Base-by-base conservation (phyloP, 1,284 basidiomycete genomes). In the Pascua guehoae region DNA sequence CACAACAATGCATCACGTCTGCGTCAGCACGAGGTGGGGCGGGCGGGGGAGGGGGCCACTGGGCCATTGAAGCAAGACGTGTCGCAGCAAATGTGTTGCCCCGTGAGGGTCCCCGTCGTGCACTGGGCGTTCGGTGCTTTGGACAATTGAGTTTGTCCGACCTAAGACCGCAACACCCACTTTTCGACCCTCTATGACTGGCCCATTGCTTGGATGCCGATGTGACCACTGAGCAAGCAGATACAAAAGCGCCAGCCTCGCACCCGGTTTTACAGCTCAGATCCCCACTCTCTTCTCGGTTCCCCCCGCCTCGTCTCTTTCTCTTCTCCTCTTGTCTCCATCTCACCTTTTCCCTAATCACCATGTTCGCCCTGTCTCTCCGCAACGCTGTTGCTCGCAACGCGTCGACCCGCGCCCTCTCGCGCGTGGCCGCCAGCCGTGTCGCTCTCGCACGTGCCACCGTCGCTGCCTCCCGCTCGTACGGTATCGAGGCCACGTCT, bases 91-190 rank as follows among this genome's bases (percentile, higher is more conserved):
- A 32, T 32, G 24, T 32, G 24, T 32, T 32, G 24, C 24, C 24
- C 24, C 24, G 24, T 32, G 24, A 32, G 24, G 24, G 24, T 32
- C 24, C 24, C 24, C 24, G 24, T 32, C 7, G 24, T 32, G 24
- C 24, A 32, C 7, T 32, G 24, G 24, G 24, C 24, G 24, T 32
- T 51, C 57, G 57, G 57, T 41, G 37, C 18, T 52, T 52, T 47
- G 57, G 53, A 58, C 49, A 54, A 58, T 49, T 46, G 16, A 46
- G 47, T 61, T 61, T 51, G 50, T 54, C 60, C 56, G 56, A 57
- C 46, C 41, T 17, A 42, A 10, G 38, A 37, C 39, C 43, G 10
- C 16, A 17, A 12, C 39, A n/a, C 32, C 37, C 17, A 16, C 47
- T 52, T 36, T 48, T 44, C 36, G 12, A 5, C n/a, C 41, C n/a